Conservation (phyloP, 2,329 filamentous ascomycete species). For the Leptodontidium sp. region DNA sequence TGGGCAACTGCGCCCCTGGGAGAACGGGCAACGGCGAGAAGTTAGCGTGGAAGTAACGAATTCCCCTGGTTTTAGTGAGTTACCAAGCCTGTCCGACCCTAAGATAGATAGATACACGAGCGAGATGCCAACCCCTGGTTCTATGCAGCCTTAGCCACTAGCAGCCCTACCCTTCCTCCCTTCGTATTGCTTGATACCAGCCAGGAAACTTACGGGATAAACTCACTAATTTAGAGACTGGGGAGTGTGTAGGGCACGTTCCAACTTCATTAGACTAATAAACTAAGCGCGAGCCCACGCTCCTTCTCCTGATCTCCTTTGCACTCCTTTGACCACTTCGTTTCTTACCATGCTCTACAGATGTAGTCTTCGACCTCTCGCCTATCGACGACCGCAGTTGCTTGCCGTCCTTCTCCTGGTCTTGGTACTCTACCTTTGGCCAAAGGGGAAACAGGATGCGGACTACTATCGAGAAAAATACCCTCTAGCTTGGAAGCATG, state of each 20-base stretch:
- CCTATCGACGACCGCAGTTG: background rate
- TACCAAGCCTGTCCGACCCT: too few relatives aligned
- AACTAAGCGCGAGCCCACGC: background rate
- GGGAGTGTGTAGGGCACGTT: background rate
- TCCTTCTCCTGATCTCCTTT: background rate
- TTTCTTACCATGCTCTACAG: background rate
- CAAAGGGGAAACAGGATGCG: background rate
- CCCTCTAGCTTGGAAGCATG: background rate
- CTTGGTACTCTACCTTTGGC: background rate
- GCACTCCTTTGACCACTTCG: background rate
- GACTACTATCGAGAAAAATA: background rate
- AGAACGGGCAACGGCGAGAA: too few relatives aligned
- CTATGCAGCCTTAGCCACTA: background rate
- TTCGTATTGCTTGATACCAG: background rate
- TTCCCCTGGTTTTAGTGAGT: too few relatives aligned
- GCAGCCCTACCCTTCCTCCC: too few relatives aligned
- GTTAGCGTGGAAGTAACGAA: too few relatives aligned
- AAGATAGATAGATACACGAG: background rate
- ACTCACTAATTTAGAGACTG: background rate
- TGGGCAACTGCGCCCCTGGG: too few relatives aligned
- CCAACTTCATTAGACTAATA: background rate
- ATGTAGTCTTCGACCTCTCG: background rate
- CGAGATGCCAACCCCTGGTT: background rate
- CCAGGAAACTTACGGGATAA: slow-evolving; percentile 1
- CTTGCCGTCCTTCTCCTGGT: background rate